phyloP scores from a whole-genome alignment of 208 protist species.

The Trypanosoma lewisi region DNA sequence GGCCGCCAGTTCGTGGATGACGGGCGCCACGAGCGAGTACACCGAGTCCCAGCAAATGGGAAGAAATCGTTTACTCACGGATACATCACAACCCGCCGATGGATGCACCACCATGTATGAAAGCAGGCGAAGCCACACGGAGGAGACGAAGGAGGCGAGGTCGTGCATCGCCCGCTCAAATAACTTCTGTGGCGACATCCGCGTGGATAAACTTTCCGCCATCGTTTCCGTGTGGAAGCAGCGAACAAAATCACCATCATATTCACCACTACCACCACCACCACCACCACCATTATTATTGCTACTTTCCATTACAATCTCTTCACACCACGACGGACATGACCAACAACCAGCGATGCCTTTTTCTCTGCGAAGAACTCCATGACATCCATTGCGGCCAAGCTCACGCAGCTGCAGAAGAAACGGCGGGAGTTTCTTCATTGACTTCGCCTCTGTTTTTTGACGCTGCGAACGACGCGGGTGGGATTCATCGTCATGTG shows the following conservation, averaged over 20 bases:
- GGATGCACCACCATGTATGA: conserved; percentile 51
- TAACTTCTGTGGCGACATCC: conserved; percentile 14
- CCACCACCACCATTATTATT: background rate
- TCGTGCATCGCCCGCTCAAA: conserved; percentile 48
- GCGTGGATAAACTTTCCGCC: conserved; percentile 16
- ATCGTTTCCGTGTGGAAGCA: conserved; percentile 25
- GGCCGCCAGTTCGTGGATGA: conserved; percentile 43
- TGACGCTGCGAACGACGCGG: background rate
- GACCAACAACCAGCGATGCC: conserved; percentile 16
- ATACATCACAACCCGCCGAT: conserved; percentile 36
- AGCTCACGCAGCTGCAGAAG: conserved; percentile 13
- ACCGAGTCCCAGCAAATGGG: conserved; percentile 49
- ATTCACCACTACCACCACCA: background rate
- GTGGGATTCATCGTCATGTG: background rate
- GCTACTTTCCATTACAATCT: conserved; percentile 4
- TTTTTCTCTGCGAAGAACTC: too few relatives aligned
- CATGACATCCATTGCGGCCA: background rate
- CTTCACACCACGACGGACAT: conserved; percentile 49
- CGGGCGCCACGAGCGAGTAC: conserved; percentile 37
- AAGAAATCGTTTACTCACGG: conserved; percentile 28
- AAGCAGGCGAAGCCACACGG: conserved; percentile 60
- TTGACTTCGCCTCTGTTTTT: background rate
- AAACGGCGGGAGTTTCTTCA: background rate
- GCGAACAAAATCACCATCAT: background rate
- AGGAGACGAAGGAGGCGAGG: conserved; percentile 56